Evolutionary conservation across 1,284 basidiomycete species (phyloP).

Genomic region (Polyporus tsugae): DNA sequence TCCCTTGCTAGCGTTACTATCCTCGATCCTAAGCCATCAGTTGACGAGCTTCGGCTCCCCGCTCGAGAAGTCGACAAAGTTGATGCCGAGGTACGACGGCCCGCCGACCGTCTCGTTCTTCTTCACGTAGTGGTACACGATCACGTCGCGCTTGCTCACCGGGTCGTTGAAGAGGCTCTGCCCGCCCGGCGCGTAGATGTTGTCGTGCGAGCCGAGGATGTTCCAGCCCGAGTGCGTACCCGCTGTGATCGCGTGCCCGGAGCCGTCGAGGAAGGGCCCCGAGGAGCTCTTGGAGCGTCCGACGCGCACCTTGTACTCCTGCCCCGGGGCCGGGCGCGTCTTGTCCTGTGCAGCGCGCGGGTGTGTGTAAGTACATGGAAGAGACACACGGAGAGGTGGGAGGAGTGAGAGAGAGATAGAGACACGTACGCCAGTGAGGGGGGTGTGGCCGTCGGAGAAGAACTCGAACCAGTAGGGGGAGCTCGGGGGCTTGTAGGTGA

Average conservation of each 20-base stretch:
- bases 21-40: no score
- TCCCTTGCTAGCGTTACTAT: no score
- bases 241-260: slow-evolving; percentile 35
- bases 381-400: neutral
- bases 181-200: slow-evolving; percentile 46
- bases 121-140: slow-evolving; percentile 31
- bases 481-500: slow-evolving; percentile 14
- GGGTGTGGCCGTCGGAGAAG: slow-evolving; percentile 21
- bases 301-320: slow-evolving; percentile 40
- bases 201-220: slow-evolving; percentile 44
- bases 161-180: slow-evolving; percentile 28
- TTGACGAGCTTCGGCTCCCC: slow-evolving; percentile 17
- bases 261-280: slow-evolving; percentile 41
- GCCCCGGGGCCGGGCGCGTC: slow-evolving; percentile 37
- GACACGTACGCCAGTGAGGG: slow-evolving; percentile 13
- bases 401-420: neutral
- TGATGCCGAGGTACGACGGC: slow-evolving; percentile 23
- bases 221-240: slow-evolving; percentile 34
- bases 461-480: slow-evolving; percentile 14
- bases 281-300: slow-evolving; percentile 38
- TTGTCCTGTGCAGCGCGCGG: slow-evolving; percentile 15
- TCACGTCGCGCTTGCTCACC: slow-evolving; percentile 27
- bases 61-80: slow-evolving; percentile 21
- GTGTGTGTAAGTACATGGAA: neutral
- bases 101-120: slow-evolving; percentile 18